These are phyloP conservation scores for Chaetoscypha palmicola DNA, from an alignment of 2,329 filamentous ascomycete genomes.

Conservation along the genomic window DNA sequence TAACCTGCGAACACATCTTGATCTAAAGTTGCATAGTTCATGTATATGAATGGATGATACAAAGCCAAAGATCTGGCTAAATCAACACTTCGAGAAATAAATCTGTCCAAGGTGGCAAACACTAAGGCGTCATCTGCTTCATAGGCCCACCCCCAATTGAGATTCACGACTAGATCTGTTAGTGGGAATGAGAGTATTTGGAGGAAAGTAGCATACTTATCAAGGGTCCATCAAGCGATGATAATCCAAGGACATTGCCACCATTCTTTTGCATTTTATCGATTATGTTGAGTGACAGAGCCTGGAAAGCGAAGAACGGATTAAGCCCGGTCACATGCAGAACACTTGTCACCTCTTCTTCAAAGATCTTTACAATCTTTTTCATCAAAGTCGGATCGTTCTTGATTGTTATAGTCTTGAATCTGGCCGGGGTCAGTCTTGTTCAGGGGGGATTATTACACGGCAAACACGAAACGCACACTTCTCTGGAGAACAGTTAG, in stretches of 20 bases:
- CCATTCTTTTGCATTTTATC: slow-evolving; percentile 17
- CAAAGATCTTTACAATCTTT: slow-evolving; percentile 15
- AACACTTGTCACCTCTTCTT: slow-evolving; percentile 13
- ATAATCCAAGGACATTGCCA: slow-evolving; percentile 23
- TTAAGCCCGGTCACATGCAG: slow-evolving; percentile 10
- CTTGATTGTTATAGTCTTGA: slow-evolving; percentile 19
- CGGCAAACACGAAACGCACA: too few species aligned
- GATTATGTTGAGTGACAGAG: slow-evolving; percentile 18
- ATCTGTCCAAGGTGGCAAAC: slow-evolving; percentile 3
- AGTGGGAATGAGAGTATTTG: too few species aligned
- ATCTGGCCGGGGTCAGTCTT: slow-evolving; percentile 6
- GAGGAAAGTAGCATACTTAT: slow-evolving; percentile 9
- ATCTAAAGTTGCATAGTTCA: slow-evolving; percentile 33
- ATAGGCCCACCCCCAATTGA: slow-evolving; percentile 13
- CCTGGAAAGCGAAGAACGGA: slow-evolving; percentile 19
- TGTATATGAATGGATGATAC: slow-evolving; percentile 26
- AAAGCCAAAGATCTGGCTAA: slow-evolving; percentile 10
- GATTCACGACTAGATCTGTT: slow-evolving; percentile 14
- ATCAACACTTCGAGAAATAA: slow-evolving; percentile 6
- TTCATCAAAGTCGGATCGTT: slow-evolving; percentile 14
- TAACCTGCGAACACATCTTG: slow-evolving; percentile 34
- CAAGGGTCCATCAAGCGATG: slow-evolving; percentile 12
- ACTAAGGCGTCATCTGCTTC: slow-evolving; percentile 12
- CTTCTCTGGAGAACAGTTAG: too few species aligned
- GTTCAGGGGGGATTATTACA: too few species aligned